Evolutionary conservation across 495 filamentous ascomycete species (phyloP).

Genomic region (Aeminium ludgeri): DNA sequence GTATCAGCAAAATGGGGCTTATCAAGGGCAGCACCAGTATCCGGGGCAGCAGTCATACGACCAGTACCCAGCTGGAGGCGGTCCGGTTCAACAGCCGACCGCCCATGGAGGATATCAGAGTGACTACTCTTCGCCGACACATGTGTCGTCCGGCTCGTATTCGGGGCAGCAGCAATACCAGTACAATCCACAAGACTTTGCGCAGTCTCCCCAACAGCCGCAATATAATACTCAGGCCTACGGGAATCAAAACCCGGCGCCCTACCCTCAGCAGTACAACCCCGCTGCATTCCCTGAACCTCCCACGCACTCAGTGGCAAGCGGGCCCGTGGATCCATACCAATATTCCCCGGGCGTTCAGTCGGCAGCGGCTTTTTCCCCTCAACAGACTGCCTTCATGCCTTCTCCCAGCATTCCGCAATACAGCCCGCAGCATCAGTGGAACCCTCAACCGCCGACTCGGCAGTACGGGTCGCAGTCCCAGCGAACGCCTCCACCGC

Average conservation of each 20-base stretch:
- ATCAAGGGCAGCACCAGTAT: constrained; percentile 5
- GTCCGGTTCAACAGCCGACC: constrained; percentile 8
- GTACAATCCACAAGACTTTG: constrained; percentile 79
- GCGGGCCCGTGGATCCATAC: constrained; percentile 15
- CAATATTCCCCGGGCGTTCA: constrained; percentile 18
- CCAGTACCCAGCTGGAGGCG: constrained; percentile 5
- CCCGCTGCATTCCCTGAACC: constrained; percentile 40
- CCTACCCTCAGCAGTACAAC: constrained; percentile 43
- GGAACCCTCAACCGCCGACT: constrained; percentile 7
- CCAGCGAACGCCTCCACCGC: constrained; percentile 3
- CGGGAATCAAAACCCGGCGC: constrained; percentile 24
- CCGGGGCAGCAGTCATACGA: constrained; percentile 13
- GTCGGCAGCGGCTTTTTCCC: constrained; percentile 10
- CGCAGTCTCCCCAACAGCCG: constrained; percentile 34
- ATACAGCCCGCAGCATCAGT: constrained; percentile 12
- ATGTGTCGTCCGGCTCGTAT: constrained; percentile 21
- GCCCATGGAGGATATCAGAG: constrained; percentile 5
- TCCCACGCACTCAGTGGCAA: constrained; percentile 17
- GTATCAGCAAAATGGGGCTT: constrained; percentile 10
- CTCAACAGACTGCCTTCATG: constrained; percentile 9
- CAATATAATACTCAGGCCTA: constrained; percentile 31
- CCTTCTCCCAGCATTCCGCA: constrained; percentile 16
- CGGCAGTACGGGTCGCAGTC: constrained; percentile 2
- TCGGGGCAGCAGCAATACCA: constrained; percentile 19
- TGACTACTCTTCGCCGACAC: constrained; percentile 3